Base-by-base conservation (phyloP, 345 rosid species). In the Physaria fendleri region DNA sequence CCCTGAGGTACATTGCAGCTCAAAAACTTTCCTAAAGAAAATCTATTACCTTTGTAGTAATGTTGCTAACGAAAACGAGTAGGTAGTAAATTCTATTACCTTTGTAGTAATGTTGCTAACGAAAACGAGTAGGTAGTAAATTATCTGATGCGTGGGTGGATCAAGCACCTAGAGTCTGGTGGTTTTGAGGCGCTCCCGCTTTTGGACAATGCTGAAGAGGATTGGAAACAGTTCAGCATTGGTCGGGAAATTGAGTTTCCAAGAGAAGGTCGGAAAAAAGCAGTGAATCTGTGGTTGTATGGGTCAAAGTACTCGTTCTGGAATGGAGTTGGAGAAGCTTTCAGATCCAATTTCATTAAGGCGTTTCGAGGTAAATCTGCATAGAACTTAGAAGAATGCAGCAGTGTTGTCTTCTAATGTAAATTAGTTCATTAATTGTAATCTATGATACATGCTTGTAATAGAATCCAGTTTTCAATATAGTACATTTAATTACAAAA, bases 81-180 rank as follows among this genome's bases (percentile, higher is more conserved):
- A 92, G 98, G 96, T 86, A 27, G 90, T 88, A n/a, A n/a, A n/a
- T n/a, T n/a, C n/a, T n/a, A n/a, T n/a, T n/a, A n/a, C n/a, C n/a
- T n/a, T n/a, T n/a, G n/a, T n/a, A n/a, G n/a, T n/a, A n/a, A n/a
- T n/a, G n/a, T n/a, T n/a, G n/a, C n/a, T n/a, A n/a, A 43, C 37
- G 56, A 50, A 59, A 35, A 37, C 25, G 52, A 62, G 49, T 76
- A 92, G 98, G 96, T 86, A 27, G 90, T 88, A 74, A 86, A 88
- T 69, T 81, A 71, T 74, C 71, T 88, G 56, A 76, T 88, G 29
- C 85, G 87, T 0, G 98, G 98, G 25, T 92, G 95, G 96, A 84
- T 92, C 30, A 78, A 72, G 40, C 84, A 71, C 82, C 59, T 82
- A 32, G 98, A 92, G 46, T 80, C 96, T 14, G 57, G 54, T 43